Base-by-base conservation (phyloP, 805 yeast species). In the Candida pseudofarinosa region DNA sequence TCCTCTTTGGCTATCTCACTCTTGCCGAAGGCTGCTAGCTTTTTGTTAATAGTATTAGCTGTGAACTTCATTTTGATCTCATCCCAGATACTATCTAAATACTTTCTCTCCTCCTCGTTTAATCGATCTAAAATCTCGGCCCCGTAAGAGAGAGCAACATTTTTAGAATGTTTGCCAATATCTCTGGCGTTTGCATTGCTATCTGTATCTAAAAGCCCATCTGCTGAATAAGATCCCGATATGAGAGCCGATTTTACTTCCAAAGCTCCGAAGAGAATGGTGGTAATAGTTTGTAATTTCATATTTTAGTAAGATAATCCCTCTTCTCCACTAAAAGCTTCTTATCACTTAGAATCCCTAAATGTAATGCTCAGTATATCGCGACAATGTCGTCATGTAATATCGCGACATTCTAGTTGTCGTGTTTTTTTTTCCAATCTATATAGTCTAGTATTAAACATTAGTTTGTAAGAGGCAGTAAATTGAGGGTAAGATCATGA, bases 1-100 rank as follows among this genome's bases (percentile, higher is more conserved):
- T 23, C 28, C 10, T 10, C 28, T 23, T 23, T 23, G 10, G 10
- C 6, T 23, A 7, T 23, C 28, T 23, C 28, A 23, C 10, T 33
- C n/a, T 36, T 32, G 17, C 44, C 38, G 33, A 39, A 50, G 30
- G 43, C 35, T 15, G 42, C 36, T 30, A 51, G 30, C 16, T 40
- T 42, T 8, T 33, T 38, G 17, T 42, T 35, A 8, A 50, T 36
- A 8, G 41, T 44, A 14, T 47, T 39, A 4, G 49, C 30, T 13
- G 44, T 35, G 17, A 48, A 43, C 19, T 40, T 37, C 14, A 38
- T 33, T 20, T 48, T 42, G 42, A 55, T 40, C 2, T 41, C 37
- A 10, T 47, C 41, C 62, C 62, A 57, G 10, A 56, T 51, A 38
- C 39, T 14, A 3, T 40, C 45, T n/a, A 42, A 19, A n/a, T 18